phyloP scores from a whole-genome alignment of 352 stramenopile species.

The Poterioochromonas sp. region DNA sequence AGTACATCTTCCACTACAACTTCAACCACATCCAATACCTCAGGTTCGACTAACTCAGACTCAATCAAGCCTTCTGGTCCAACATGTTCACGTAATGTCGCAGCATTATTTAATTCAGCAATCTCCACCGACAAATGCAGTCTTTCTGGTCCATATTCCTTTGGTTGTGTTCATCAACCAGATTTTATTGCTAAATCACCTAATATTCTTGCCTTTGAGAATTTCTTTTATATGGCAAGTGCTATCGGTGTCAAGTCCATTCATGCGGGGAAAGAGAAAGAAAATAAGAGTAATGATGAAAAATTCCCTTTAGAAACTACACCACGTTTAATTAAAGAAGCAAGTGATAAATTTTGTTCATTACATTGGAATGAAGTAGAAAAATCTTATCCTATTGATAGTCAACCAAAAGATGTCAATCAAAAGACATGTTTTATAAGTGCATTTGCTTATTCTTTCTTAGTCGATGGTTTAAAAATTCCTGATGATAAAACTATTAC shows the following conservation, averaged over 20 bases:
- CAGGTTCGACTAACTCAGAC: not conserved
- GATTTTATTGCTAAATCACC: not conserved
- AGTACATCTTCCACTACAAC: not conserved
- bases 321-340: not conserved
- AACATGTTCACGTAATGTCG: not conserved
- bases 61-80: not conserved
- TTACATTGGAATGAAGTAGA: constrained; percentile 12
- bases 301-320: constrained; percentile 26
- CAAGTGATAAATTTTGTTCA: constrained; percentile 20
- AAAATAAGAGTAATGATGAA: not conserved
- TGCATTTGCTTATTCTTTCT: constrained; percentile 34
- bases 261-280: too few relatives aligned
- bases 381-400: constrained; percentile 27
- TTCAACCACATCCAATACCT: not conserved
- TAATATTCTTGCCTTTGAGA: constrained; percentile 37
- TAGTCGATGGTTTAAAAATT: constrained; percentile 36
- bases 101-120: not conserved
- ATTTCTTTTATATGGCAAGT: constrained; percentile 38
- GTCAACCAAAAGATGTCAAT: constrained; percentile 33
- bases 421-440: constrained; percentile 35
- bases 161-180: constrained; percentile 37
- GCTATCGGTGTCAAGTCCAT: constrained; percentile 19
- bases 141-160: not conserved
- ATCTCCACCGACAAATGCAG: not conserved
- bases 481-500: constrained; percentile 15